phyloP scores from a whole-genome alignment of 345 rosid species.

The Moricandia moricandioides region DNA sequence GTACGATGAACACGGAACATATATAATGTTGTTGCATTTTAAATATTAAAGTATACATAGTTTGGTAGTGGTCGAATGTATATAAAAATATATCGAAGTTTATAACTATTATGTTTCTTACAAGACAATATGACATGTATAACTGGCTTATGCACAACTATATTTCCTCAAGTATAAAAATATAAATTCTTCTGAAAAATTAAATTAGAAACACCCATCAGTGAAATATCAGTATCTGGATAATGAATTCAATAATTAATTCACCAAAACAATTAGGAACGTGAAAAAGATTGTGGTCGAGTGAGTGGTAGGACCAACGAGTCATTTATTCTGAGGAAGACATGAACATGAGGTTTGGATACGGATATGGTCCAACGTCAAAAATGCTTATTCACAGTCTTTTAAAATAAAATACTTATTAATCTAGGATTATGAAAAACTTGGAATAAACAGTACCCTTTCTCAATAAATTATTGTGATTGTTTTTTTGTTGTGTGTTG shows the following conservation, averaged over 20 bases:
- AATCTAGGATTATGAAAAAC: background rate
- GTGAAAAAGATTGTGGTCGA: conserved; percentile 22
- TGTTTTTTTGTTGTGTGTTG: conserved; percentile 3
- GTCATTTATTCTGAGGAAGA: background rate
- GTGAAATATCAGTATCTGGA: background rate
- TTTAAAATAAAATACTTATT: background rate
- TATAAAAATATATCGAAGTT: conserved; percentile 1
- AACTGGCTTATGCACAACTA: background rate
- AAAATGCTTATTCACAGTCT: background rate
- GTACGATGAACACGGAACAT: background rate
- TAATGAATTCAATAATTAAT: background rate
- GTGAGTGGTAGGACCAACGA: conserved; percentile 18
- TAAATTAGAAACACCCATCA: background rate
- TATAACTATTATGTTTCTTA: background rate
- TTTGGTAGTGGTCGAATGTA: conserved; percentile 24
- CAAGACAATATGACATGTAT: background rate
- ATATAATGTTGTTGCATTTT: background rate
- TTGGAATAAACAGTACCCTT: background rate
- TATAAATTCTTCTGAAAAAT: background rate
- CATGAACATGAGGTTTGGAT: background rate
- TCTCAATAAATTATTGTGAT: background rate
- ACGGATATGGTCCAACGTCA: conserved; percentile 10
- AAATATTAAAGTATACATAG: background rate
- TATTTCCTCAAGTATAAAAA: background rate
- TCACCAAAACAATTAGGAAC: background rate